Conservation (phyloP, 345 rosid species). For the Turritis glabra region DNA sequence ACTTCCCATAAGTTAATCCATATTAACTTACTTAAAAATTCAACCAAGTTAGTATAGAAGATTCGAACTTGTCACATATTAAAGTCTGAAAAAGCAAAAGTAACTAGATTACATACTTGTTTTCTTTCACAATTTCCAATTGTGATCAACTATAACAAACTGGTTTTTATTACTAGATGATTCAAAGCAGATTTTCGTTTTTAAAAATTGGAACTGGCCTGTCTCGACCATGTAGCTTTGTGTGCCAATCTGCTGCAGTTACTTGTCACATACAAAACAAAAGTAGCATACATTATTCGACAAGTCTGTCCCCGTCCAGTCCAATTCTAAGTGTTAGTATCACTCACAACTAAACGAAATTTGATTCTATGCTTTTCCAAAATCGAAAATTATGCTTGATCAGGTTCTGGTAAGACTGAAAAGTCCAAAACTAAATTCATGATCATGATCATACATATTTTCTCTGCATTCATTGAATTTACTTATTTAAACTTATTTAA, state of each 20-base stretch:
- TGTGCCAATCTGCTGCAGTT: conserved; percentile 13
- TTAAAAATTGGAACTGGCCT: neutral
- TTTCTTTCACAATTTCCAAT: neutral
- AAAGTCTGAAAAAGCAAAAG: neutral
- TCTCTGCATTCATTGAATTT: neutral
- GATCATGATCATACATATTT: neutral
- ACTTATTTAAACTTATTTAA: neutral
- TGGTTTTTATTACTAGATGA: neutral
- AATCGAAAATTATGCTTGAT: neutral
- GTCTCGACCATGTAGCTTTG: conserved; percentile 14
- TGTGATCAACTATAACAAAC: neutral
- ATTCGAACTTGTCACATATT: neutral
- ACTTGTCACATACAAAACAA: conserved; percentile 10
- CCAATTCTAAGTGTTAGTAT: neutral
- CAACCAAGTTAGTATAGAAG: neutral
- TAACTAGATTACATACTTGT: neutral
- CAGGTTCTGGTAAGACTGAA: neutral
- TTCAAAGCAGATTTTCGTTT: neutral
- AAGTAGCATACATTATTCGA: neutral
- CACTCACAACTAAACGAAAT: too few species aligned
- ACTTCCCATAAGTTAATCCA: neutral
- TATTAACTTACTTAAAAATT: neutral
- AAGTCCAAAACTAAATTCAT: neutral
- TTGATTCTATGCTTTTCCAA: neutral
- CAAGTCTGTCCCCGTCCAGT: neutral